Evolutionary conservation across 169 alveolate genomes (phyloP).

Genomic region (Eimeria sp.): DNA sequence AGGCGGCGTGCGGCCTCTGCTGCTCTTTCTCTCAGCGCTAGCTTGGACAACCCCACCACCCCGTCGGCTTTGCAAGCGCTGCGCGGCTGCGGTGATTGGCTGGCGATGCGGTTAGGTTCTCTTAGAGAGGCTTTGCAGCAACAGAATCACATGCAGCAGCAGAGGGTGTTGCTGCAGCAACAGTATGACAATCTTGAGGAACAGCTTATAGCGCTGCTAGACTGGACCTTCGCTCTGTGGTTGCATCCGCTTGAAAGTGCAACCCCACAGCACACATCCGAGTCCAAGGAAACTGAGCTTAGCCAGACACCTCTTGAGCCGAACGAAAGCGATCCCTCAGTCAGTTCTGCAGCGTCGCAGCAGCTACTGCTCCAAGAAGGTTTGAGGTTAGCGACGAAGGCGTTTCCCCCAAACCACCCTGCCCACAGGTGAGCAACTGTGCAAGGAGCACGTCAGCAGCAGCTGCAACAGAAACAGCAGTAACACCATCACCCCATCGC

Average conservation of each 20-base stretch:
- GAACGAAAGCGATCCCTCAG: background rate
- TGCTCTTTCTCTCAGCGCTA: conserved; percentile 68
- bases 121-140: conserved; percentile 57
- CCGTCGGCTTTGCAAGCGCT: conserved; percentile 59
- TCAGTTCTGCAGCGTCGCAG: background rate
- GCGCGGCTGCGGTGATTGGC: conserved; percentile 73
- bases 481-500: background rate
- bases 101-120: conserved; percentile 34
- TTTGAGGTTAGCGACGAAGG: conserved; percentile 47
- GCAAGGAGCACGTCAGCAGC: conserved; percentile 1
- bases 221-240: conserved; percentile 69
- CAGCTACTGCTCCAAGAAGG: conserved; percentile 67
- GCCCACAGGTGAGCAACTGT: conserved; percentile 24
- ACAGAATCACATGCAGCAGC: background rate
- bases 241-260: background rate
- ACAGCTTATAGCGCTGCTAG: conserved; percentile 33
- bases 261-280: background rate
- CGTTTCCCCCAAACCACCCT: conserved; percentile 64
- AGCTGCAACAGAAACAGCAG: background rate
- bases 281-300: background rate
- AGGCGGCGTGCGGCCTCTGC: conserved; percentile 59
- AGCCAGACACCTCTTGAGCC: conserved; percentile 8
- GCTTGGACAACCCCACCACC: conserved; percentile 48
- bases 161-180: conserved; percentile 17
- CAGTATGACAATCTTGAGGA: conserved; percentile 48